Conservation (phyloP, 148 eudicot species). For the Agrostemma githago region DNA sequence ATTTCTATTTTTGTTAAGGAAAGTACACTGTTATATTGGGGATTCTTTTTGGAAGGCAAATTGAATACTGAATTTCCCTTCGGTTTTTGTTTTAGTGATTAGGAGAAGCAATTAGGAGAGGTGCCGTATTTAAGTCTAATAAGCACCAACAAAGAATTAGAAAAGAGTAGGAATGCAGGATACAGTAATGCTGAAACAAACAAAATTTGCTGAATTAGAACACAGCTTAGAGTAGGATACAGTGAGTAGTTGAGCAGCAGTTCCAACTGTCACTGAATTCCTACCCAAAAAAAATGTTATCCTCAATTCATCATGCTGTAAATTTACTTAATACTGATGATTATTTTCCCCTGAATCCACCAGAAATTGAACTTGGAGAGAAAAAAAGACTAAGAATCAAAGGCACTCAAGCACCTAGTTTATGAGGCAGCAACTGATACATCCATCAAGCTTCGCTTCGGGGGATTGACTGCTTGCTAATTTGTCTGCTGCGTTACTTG, state of each 20-base stretch:
- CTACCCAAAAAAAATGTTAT: neutral
- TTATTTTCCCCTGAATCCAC: constrained; percentile 8
- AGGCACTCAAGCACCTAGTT: neutral
- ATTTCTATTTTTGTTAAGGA: too few relatives aligned
- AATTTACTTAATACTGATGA: neutral
- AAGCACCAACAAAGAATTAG: neutral
- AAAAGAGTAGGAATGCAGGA: neutral
- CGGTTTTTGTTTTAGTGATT: too few relatives aligned
- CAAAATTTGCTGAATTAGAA: too few relatives aligned
- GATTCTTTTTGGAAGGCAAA: too few relatives aligned
- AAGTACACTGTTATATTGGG: too few relatives aligned
- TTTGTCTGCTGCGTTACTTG: constrained; percentile 29
- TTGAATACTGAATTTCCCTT: too few relatives aligned
- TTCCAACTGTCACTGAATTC: neutral
- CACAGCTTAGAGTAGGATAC: neutral
- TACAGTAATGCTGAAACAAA: neutral
- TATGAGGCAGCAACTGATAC: neutral
- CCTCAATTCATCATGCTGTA: neutral
- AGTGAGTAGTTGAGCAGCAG: neutral
- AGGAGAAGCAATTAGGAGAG: too few relatives aligned
- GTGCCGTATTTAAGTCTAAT: neutral
- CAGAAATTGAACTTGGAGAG: neutral
- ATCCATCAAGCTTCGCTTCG: constrained; percentile 7
- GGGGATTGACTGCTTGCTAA: neutral
- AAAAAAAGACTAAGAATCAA: constrained; percentile 6